Conservation (phyloP, 441 rosid species). For the Populus hybrid region DNA sequence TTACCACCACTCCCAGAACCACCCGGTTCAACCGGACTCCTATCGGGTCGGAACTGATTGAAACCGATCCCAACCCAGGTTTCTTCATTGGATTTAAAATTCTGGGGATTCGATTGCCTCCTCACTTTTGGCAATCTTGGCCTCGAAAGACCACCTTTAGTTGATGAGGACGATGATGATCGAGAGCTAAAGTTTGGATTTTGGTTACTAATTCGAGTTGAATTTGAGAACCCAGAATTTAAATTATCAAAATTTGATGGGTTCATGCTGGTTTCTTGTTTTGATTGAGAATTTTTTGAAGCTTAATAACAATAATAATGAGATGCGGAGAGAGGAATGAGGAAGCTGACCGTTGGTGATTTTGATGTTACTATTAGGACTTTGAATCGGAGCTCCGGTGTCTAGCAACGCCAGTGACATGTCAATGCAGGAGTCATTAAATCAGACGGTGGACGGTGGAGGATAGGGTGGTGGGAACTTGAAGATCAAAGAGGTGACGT, state of each 20-base stretch:
- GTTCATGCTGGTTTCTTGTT: conserved; percentile 35
- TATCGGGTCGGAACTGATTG: conserved; percentile 42
- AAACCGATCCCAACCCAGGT: conserved; percentile 37
- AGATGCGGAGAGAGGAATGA: not conserved
- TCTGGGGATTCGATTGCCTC: conserved; percentile 42
- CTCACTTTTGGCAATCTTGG: conserved; percentile 60
- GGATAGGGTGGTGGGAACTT: not conserved
- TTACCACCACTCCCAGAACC: not conserved
- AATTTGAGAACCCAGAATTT: conserved; percentile 45
- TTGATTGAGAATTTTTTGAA: not conserved
- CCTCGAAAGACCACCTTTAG: conserved; percentile 34
- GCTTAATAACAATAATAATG: not conserved
- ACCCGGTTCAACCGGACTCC: conserved; percentile 11
- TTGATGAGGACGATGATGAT: conserved; percentile 23
- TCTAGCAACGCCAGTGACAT: conserved; percentile 43
- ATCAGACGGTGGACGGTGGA: conserved; percentile 26
- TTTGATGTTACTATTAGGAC: not conserved
- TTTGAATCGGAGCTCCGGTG: conserved; percentile 25
- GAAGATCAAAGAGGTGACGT: not conserved
- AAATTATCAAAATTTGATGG: conserved; percentile 42
- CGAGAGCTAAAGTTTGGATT: conserved; percentile 40
- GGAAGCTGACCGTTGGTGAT: not conserved
- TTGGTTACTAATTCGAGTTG: conserved; percentile 30
- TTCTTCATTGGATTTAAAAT: conserved; percentile 18
- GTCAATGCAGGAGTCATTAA: conserved; percentile 38